Evolutionary conservation across 1,284 basidiomycete species (phyloP), one percentile per base, ranked within the genome.

Genomic region (Cutaneotrichosporon dermatis): DNA sequence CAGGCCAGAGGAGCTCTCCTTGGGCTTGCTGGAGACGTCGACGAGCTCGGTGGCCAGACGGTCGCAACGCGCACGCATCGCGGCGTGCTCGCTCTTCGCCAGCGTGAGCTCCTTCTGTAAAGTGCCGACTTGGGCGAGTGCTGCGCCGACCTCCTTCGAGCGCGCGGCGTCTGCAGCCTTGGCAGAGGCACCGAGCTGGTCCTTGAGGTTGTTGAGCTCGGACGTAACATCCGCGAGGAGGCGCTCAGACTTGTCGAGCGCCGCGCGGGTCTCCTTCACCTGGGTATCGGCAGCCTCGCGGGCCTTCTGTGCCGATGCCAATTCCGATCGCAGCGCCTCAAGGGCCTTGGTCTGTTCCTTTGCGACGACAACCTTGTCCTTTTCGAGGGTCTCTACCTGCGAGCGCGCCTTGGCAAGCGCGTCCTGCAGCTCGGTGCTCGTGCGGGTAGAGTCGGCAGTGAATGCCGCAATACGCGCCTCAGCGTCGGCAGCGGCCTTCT

Each of bases 361-460:
- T 25, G 25, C 25, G 25, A 25, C 25, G 25, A 25, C 25, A 25
- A 25, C 86, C 69, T 84, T 83, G 74, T 98, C 94, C 10, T 89
- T 88, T 46, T 93, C 83, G 9, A 41, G 25, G 4, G 36, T 9
- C 42, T 53, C 9, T 16, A 35, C 50, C 37, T 40, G 25, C 25
- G 46, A 36, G 41, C 25, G 51, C 3, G 41, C 33, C 16, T 11
- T 9, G 51, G 15, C 51, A 6, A 53, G 51, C 33, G 35, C 42
- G 16, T 41, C 44, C 12, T 51, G 40, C 37, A 51, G 15, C 40
- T 53, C 41, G 41, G n/a, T 44, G 41, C 35, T n/a, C 51, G 9
- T n/a, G 34, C 25, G 42, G 3, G 41, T 15, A 25, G 41, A 15
- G 35, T 43, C 42, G 15, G 51, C 40, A 10, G 12, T 44, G 41